These are phyloP conservation scores for Rhizophagus sp. DNA, from an alignment of 192 early-diverging fungal genomes.

Conservation along the genomic window DNA sequence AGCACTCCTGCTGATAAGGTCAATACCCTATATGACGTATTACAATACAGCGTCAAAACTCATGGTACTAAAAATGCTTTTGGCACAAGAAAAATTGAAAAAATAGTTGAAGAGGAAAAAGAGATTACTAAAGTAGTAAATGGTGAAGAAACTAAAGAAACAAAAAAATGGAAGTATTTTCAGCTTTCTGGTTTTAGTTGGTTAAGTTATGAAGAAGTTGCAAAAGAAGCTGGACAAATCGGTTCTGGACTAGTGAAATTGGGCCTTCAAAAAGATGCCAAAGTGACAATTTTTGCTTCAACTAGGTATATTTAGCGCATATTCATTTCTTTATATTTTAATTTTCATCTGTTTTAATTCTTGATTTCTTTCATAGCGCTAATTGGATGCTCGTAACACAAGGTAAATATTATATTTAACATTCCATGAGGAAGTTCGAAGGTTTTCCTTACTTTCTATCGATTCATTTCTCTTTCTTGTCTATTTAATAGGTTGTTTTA, in stretches of 20 bases:
- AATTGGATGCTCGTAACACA: constrained; percentile 41
- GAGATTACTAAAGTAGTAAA: constrained; percentile 59
- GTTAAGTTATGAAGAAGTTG: constrained; percentile 76
- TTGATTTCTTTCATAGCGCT: constrained; percentile 12
- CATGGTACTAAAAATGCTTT: constrained; percentile 56
- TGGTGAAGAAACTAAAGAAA: constrained; percentile 61
- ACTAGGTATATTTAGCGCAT: constrained; percentile 54
- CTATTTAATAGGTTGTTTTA: constrained; percentile 63
- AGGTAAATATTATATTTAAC: constrained; percentile 21
- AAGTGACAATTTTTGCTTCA: constrained; percentile 68
- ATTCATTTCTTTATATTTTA: background rate
- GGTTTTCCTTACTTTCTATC: background rate
- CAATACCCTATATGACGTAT: constrained; percentile 71
- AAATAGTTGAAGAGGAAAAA: constrained; percentile 76
- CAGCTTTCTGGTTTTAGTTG: constrained; percentile 79
- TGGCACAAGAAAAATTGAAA: constrained; percentile 70
- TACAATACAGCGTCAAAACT: constrained; percentile 55
- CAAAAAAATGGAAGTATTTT: constrained; percentile 84
- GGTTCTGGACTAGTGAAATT: constrained; percentile 76
- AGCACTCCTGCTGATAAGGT: constrained; percentile 48
- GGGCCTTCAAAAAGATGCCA: constrained; percentile 47
- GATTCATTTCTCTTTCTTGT: constrained; percentile 47
- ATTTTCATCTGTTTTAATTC: background rate
- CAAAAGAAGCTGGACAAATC: constrained; percentile 51
- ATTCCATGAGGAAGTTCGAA: background rate